phyloP scores from a whole-genome alignment of 306 rosid genomes.

The Lathyrus aphaca region DNA sequence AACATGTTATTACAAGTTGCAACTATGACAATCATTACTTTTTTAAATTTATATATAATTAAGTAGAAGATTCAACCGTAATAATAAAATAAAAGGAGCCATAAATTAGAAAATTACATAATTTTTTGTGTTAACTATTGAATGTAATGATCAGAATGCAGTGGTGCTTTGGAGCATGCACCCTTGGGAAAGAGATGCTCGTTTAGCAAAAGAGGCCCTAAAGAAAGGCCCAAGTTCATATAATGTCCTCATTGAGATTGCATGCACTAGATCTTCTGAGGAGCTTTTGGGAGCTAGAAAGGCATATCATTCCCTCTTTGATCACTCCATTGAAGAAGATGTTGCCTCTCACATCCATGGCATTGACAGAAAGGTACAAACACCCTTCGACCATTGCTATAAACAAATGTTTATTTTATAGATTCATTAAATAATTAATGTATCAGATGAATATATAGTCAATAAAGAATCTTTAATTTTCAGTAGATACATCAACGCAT shows the following conservation, averaged over 20 bases:
- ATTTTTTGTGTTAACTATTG: neutral
- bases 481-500: neutral
- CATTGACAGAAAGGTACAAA: conserved; percentile 62
- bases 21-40: neutral
- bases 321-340: conserved; percentile 93
- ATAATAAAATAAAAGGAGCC: neutral
- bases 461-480: no score
- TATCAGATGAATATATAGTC: no score
- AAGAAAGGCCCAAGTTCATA: conserved; percentile 58
- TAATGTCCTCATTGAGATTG: conserved; percentile 69
- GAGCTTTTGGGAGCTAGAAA: conserved; percentile 84
- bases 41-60: neutral
- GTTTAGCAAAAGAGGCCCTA: conserved; percentile 70
- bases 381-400: no score
- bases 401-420: no score
- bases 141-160: conserved; percentile 57
- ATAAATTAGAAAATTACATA: neutral
- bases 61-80: neutral
- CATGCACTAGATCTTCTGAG: conserved; percentile 82
- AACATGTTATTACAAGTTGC: neutral
- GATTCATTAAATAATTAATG: no score
- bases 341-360: conserved; percentile 64
- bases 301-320: conserved; percentile 95
- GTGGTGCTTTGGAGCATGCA: conserved; percentile 88
- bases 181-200: conserved; percentile 99